phyloP scores from a whole-genome alignment of 208 protist genomes.

The Naegleria gruberi region DNA sequence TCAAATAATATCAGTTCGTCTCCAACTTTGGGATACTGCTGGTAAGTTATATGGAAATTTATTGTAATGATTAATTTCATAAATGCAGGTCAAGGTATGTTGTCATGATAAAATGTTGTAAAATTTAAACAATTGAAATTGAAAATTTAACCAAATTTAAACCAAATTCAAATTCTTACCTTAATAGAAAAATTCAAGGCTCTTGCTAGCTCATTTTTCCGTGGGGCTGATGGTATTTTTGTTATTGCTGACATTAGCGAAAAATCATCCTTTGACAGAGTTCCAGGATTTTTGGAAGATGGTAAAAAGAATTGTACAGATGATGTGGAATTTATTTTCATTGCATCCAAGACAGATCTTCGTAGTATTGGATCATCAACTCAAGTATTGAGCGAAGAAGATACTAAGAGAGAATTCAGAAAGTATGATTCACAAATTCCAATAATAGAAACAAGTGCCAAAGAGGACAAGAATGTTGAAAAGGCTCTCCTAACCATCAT shows the following conservation, averaged over 20 bases:
- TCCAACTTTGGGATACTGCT: neutral
- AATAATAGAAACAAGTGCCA: conserved; percentile 42
- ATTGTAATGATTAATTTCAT: no score
- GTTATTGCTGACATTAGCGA: neutral
- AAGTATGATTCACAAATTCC: neutral
- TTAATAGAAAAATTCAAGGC: neutral
- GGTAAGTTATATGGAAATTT: neutral
- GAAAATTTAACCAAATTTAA: neutral
- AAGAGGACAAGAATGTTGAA: conserved; percentile 48
- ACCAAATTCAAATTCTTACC: neutral
- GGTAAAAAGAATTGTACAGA: neutral
- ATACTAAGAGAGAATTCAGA: neutral
- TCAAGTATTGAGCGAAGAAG: neutral
- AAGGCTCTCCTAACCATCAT: conserved; percentile 18
- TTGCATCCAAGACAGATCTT: neutral
- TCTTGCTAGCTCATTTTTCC: neutral
- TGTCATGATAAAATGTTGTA: neutral
- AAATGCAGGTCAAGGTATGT: neutral
- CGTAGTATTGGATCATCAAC: neutral
- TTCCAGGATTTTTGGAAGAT: neutral
- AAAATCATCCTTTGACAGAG: neutral
- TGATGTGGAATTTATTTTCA: neutral
- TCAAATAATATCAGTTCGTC: neutral
- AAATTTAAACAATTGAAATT: neutral
- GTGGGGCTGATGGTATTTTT: neutral